Conservation (phyloP, 495 filamentous ascomycete genomes). For the Penicillium fimorum region DNA sequence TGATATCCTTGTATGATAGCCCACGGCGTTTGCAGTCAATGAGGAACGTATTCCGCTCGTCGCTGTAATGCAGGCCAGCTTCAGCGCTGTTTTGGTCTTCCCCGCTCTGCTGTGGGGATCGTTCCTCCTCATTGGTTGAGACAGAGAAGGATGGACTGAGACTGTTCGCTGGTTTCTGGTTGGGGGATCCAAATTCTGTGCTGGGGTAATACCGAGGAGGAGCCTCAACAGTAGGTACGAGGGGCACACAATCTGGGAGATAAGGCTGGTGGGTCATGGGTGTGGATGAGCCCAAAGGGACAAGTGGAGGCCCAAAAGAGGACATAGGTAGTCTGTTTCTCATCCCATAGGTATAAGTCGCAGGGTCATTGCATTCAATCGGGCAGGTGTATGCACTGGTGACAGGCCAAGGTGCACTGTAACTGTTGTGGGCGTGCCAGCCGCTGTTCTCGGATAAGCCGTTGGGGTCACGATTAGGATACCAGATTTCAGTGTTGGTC, state of each 20-base stretch:
- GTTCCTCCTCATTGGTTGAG: neutral
- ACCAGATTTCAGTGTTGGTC: neutral
- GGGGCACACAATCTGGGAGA: neutral
- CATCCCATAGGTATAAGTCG: neutral
- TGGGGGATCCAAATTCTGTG: neutral
- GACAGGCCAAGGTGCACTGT: neutral
- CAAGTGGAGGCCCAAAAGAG: neutral
- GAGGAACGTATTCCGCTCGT: slow-evolving; percentile 61
- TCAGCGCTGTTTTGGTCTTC: neutral
- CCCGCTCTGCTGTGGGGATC: neutral
- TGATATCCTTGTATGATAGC: slow-evolving; percentile 79
- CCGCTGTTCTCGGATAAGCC: neutral
- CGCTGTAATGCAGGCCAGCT: slow-evolving; percentile 15
- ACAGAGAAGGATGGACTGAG: slow-evolving; percentile 1
- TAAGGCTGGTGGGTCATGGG: neutral
- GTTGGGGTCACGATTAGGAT: neutral
- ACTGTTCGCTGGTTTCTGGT: neutral
- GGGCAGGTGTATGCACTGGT: neutral
- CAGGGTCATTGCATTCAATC: neutral
- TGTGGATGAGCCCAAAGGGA: too few relatives aligned
- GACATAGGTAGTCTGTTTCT: neutral
- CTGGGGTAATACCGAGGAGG: neutral
- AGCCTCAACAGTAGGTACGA: neutral
- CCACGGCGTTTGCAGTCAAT: slow-evolving; percentile 62
- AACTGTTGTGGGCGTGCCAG: neutral